Evolutionary conservation across 2,329 filamentous ascomycete genomes (phyloP), one percentile per base, ranked within the genome.

Genomic region (Trichoderma breve): DNA sequence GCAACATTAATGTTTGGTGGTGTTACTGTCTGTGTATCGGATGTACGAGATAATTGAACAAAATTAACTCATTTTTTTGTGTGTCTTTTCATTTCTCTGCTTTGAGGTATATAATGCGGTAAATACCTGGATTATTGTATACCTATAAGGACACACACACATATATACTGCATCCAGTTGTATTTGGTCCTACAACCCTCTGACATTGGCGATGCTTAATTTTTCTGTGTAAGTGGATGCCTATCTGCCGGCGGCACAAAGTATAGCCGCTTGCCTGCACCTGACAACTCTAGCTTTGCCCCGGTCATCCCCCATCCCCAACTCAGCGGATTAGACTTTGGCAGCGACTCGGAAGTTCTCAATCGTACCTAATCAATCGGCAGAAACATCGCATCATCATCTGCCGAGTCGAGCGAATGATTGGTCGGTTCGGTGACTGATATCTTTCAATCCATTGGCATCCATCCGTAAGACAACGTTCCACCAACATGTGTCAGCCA

Each of bases 231-330:
- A n/a, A n/a, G 9, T 34, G 14, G n/a, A 21, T 69, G 55, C n/a
- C 28, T 26, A 34, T 18, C 21, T 34, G 51, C 43, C n/a, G 66
- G 32, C 66, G 66, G 66, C 15, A 53, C 21, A 70, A 70, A 70
- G 66, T 70, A 70, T 61, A 62, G 57, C 66, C 66, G 66, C 28
- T 24, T 12, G 30, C 21, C 28, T 18, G 57, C 66, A 70, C 66
- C 66, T 70, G 66, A 62, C 57, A 26, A 28, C 34, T 69, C 39
- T 67, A 58, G 28, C 24, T 69, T 58, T 61, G 53, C n/a, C 57
- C 18, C 28, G 66, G 26, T 47, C 36, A 9, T 51, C 24, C 55
- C 55, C 55, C 28, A 61, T 55, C 26, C 47, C 51, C n/a, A 53
- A 4, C 55, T 47, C 34, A 15, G 32, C 24, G 66, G 47, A 47